Conservation (phyloP, 164 flowering plant genomes). For the Litsea cubeba region DNA sequence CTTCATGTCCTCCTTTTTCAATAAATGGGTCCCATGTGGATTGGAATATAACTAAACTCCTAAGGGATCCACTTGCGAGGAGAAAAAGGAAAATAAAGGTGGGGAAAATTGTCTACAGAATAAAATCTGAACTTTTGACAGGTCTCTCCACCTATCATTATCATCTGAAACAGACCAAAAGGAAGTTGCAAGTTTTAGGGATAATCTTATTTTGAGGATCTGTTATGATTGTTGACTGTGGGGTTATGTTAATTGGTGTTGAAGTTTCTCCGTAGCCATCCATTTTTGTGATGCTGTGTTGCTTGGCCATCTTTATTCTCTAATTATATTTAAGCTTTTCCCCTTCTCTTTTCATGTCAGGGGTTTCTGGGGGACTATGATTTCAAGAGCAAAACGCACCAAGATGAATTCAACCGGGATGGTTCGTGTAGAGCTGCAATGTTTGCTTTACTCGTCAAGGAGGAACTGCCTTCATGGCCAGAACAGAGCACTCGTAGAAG, state of each 20-base stretch:
- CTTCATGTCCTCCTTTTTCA: not conserved
- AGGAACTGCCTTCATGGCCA: conserved; percentile 65
- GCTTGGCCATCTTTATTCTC: not conserved
- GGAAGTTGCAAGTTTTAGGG: too few relatives aligned
- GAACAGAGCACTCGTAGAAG: conserved; percentile 53
- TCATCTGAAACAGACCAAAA: too few relatives aligned
- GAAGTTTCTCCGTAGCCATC: not conserved
- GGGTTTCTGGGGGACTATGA: conserved; percentile 43
- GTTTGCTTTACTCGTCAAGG: conserved; percentile 60
- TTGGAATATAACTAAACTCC: not conserved
- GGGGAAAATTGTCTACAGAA: not conserved
- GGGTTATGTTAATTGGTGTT: not conserved
- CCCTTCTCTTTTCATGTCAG: conserved; percentile 18
- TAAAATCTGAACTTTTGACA: not conserved
- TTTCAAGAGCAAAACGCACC: conserved; percentile 67
- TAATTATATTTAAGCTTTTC: not conserved
- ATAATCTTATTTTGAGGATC: too few relatives aligned
- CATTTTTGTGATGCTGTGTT: too few relatives aligned
- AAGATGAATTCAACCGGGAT: conserved; percentile 61
- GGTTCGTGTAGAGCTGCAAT: conserved; percentile 67
- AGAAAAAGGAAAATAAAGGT: not conserved
- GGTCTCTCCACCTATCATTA: too few relatives aligned
- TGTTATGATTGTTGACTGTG: too few relatives aligned
- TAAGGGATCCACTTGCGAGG: not conserved
- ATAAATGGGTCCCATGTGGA: not conserved